Percentiles rank a stretch among this genome's conserved stretches.
phyloP scores from a whole-genome alignment of 2,329 filamentous ascomycete genomes.

The Ophiostoma sp. region DNA sequence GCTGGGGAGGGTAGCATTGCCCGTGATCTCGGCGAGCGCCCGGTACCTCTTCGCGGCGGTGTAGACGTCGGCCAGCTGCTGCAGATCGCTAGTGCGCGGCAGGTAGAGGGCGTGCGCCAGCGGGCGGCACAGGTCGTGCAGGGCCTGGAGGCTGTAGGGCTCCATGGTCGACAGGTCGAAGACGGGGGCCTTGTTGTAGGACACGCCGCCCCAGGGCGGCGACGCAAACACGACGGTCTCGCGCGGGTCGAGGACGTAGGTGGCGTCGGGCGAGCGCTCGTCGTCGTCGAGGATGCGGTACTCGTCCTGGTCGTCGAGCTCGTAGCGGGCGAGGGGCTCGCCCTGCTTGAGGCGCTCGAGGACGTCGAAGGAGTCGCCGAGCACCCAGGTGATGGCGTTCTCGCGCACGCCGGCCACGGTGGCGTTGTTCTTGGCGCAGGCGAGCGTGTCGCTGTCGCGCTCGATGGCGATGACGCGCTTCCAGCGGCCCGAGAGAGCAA shows the following conservation, averaged over 20 bases:
- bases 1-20: not conserved
- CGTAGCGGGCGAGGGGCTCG: constrained; percentile 11
- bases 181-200: constrained; percentile 56
- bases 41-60: not conserved
- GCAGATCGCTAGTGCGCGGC: constrained; percentile 76
- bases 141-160: constrained; percentile 66
- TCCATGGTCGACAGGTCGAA: constrained; percentile 85
- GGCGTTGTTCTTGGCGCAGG: constrained; percentile 90
- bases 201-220: constrained; percentile 56
- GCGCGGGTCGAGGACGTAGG: constrained; percentile 38
- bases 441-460: constrained; percentile 70
- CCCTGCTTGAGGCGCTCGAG: constrained; percentile 36
- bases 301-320: constrained; percentile 28
- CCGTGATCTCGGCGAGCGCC: not conserved
- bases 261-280: not conserved
- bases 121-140: constrained; percentile 57
- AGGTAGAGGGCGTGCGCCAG: constrained; percentile 70
- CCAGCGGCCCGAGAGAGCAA: constrained; percentile 76
- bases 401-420: constrained; percentile 72
- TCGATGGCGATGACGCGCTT: constrained; percentile 83
- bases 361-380: constrained; percentile 79
- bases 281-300: constrained; percentile 29
- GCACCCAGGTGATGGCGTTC: constrained; percentile 72
- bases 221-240: constrained; percentile 51
- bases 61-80: constrained; percentile 62